phyloP scores from a whole-genome alignment of 768 basidiomycete species.

The Rhizopogon salebrosus region DNA sequence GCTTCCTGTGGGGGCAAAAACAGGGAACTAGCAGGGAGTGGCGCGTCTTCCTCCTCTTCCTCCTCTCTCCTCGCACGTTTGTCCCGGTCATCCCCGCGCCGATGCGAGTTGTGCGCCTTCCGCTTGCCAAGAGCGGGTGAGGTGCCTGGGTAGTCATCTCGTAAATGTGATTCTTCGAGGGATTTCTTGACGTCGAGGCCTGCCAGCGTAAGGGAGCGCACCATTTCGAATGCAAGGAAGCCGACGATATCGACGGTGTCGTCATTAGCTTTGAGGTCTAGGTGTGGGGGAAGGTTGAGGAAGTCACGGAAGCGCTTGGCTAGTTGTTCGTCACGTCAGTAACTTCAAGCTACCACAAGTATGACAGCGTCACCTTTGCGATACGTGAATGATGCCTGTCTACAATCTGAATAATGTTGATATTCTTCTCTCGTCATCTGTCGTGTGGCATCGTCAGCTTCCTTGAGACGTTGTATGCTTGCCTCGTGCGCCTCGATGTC shows the following conservation, averaged over 20 bases:
- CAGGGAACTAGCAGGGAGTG: slow-evolving; percentile 63
- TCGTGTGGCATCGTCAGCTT: slow-evolving; percentile 91
- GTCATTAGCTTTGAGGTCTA: slow-evolving; percentile 87
- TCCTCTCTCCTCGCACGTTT: slow-evolving; percentile 51
- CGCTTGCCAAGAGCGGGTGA: slow-evolving; percentile 63
- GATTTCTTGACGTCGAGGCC: slow-evolving; percentile 81
- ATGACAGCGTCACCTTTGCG: slow-evolving; percentile 66
- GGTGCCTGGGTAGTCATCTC: slow-evolving; percentile 50
- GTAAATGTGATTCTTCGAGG: slow-evolving; percentile 64
- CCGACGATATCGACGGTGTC: slow-evolving; percentile 96
- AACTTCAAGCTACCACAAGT: neutral
- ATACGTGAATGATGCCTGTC: slow-evolving; percentile 95
- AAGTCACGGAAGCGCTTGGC: slow-evolving; percentile 95
- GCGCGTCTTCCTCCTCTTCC: slow-evolving; percentile 57
- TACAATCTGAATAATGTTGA: slow-evolving; percentile 93
- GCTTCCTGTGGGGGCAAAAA: slow-evolving; percentile 83
- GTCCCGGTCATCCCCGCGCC: slow-evolving; percentile 33
- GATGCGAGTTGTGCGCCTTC: slow-evolving; percentile 39
- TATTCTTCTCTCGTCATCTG: slow-evolving; percentile 98
- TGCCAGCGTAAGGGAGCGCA: slow-evolving; percentile 85
- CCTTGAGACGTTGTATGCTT: slow-evolving; percentile 85
- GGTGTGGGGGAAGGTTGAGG: slow-evolving; percentile 78
- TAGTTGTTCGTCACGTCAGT: slow-evolving; percentile 24
- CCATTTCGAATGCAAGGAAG: slow-evolving; percentile 96
- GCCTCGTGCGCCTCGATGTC: slow-evolving; percentile 95